Base-by-base conservation (phyloP, 176 grass and related monocot species). In the Coix lacrymajobi region DNA sequence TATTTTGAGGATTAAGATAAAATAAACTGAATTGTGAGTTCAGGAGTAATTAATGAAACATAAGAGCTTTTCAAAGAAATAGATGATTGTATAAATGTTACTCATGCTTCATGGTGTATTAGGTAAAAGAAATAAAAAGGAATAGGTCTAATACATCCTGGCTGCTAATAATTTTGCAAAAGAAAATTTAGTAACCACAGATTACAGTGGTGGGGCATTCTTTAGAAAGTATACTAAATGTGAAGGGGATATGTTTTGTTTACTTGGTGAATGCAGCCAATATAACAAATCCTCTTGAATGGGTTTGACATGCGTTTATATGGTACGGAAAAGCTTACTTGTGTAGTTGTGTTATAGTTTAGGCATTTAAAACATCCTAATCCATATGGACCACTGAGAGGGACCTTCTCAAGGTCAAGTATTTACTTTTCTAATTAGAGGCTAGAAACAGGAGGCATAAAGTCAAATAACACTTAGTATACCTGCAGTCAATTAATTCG, bases 91-190 rank as follows among this genome's bases (percentile, higher is more conserved):
- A 74, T 46, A 67, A 17, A 22, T 34, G 16, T 38, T 73, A 51
- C 31, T 37, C 15, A 57, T 33, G 32, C 11, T 56, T 57, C 11
- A 13, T 56, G 29, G 33, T 58, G 45, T 61, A 64, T 38, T 34
- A 60, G 6, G 60, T 75, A 64, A 52, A 43, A 49, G 3, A 49
- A 66, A 66, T 20, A 61, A 60, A 51, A 22, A 66, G 32, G 19
- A 56, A 66, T 40, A 24, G 24, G 74, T 32, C 36, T 58, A 38
- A 81, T 33, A 81, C 11, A 87, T 77, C n/a, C 41, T 45, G 62
- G 46, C 28, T 76, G 24, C 49, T 66, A 24, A 56, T 40, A 73
- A 51, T n/a, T 51, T 40, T 51, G 16, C 33, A 64, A 36, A 51
- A 72, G 6, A 72, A 63, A 73, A 73, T 66, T 64, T 25, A 73